Percentiles rank a stretch among this genome's conserved stretches.
Evolutionary conservation across 768 basidiomycete species (phyloP).

Genomic region (Favolaschia claudopus): DNA sequence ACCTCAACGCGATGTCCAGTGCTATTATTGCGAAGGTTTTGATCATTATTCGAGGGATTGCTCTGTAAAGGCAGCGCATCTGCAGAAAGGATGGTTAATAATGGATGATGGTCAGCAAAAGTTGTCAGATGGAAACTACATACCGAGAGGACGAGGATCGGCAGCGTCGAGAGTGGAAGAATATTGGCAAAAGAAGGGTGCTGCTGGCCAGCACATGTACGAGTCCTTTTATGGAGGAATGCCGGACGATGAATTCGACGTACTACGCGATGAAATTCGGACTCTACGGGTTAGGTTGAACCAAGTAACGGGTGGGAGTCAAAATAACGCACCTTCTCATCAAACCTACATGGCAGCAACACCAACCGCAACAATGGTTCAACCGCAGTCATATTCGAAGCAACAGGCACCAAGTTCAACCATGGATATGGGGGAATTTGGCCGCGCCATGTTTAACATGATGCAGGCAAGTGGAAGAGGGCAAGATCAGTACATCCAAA

Average conservation of each 20-base stretch:
- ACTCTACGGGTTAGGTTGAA: neutral
- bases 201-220: neutral
- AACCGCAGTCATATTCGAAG: neutral
- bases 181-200: constrained; percentile 13
- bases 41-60: constrained; percentile 11
- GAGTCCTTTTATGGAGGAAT: neutral
- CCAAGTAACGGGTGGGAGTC: neutral
- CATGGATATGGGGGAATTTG: neutral
- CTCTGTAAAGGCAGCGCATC: neutral
- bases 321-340: neutral
- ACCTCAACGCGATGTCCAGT: neutral
- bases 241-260: neutral
- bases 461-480: neutral
- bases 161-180: constrained; percentile 5
- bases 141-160: constrained; percentile 7
- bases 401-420: neutral
- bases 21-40: constrained; percentile 12
- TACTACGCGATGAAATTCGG: neutral
- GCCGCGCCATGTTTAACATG: constrained; percentile 4
- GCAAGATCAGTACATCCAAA: constrained; percentile 3
- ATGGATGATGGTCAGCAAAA: constrained; percentile 14
- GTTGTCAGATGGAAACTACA: constrained; percentile 1
- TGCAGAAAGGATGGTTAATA: constrained; percentile 7
- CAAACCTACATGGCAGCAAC: neutral
- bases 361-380: neutral